Percentiles rank a stretch among this genome's conserved stretches.
These are phyloP conservation scores for Microsporum audouinii DNA, from an alignment of 2,329 filamentous ascomycete genomes.

Conservation along the genomic window DNA sequence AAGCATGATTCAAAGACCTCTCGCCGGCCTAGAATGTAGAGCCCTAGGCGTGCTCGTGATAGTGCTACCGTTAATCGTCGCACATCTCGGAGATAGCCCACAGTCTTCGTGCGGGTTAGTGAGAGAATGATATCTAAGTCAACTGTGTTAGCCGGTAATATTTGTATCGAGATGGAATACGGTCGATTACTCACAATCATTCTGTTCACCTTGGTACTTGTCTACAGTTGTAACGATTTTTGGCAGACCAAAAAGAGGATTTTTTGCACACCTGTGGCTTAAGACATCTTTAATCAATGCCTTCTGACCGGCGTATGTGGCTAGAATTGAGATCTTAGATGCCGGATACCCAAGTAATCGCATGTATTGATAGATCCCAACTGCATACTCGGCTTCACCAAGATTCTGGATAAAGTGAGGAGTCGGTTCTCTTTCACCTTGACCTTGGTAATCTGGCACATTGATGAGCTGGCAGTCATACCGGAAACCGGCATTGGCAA, in stretches of 20 bases:
- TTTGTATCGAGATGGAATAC: neutral
- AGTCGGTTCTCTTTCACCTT: slow-evolving; percentile 76
- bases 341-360: slow-evolving; percentile 85
- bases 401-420: slow-evolving; percentile 95
- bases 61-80: slow-evolving; percentile 88
- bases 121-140: slow-evolving; percentile 76
- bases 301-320: slow-evolving; percentile 85
- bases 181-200: slow-evolving; percentile 58
- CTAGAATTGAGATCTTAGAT: slow-evolving; percentile 70
- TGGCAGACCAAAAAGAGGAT: slow-evolving; percentile 76
- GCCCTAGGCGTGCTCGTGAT: slow-evolving; percentile 77
- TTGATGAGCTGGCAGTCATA: slow-evolving; percentile 97
- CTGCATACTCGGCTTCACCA: slow-evolving; percentile 92
- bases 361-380: slow-evolving; percentile 96
- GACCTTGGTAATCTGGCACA: slow-evolving; percentile 82
- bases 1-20: slow-evolving; percentile 80
- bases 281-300: slow-evolving; percentile 83
- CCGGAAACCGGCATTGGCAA: slow-evolving; percentile 81
- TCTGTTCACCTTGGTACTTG: slow-evolving; percentile 98
- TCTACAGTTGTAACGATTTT: slow-evolving; percentile 89
- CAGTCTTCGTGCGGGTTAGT: slow-evolving; percentile 73
- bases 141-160: neutral
- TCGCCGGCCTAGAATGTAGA: slow-evolving; percentile 83
- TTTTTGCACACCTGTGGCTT: slow-evolving; percentile 67
- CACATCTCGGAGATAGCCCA: slow-evolving; percentile 87